phyloP scores from a whole-genome alignment of 148 eudicot genomes.

The Silene uniflora region DNA sequence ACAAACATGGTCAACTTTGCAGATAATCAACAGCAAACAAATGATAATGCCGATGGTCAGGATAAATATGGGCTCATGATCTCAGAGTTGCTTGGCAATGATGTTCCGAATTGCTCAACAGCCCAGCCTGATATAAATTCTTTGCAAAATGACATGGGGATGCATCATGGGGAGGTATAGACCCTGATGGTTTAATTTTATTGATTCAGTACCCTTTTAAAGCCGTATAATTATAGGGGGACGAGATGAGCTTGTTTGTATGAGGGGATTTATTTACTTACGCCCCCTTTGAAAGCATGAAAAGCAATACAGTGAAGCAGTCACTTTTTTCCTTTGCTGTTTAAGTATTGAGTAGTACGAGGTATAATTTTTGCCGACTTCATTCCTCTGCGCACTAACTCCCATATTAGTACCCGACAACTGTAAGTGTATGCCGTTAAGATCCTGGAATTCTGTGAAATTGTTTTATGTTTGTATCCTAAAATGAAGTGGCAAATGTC shows the following conservation, averaged over 20 bases:
- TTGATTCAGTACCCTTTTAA: neutral
- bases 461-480: neutral
- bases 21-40: constrained; percentile 45
- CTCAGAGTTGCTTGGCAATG: constrained; percentile 82
- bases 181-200: constrained; percentile 1
- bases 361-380: too few species aligned
- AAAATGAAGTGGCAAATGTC: neutral
- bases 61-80: constrained; percentile 97
- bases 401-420: too few species aligned
- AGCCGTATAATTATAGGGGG: constrained; percentile 6
- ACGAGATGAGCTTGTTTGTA: neutral
- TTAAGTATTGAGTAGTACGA: too few species aligned
- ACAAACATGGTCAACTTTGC: constrained; percentile 50
- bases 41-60: constrained; percentile 58
- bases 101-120: constrained; percentile 62
- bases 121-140: constrained; percentile 60
- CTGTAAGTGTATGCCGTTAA: too few species aligned
- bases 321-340: neutral
- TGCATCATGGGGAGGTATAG: constrained; percentile 79
- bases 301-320: neutral
- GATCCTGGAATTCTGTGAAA: too few species aligned
- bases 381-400: too few species aligned
- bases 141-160: constrained; percentile 63
- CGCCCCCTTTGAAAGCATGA: neutral
- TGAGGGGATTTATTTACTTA: neutral